Percentiles rank a stretch among this genome's conserved stretches.
These are phyloP conservation scores for Mucor plumbeus DNA, from an alignment of 371 early-diverging fungal species.

Conservation along the genomic window DNA sequence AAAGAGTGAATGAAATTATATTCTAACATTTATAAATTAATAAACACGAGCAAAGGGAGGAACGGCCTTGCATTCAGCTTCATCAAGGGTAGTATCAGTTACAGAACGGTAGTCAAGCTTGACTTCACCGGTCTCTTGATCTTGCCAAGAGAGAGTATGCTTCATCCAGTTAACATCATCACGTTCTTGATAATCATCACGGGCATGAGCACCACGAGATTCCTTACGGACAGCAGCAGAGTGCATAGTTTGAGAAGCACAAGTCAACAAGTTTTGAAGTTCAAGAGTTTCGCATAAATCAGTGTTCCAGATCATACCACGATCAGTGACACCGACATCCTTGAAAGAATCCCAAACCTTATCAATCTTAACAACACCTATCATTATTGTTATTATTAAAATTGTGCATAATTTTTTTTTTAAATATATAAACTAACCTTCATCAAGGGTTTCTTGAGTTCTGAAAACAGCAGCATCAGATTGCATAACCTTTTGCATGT, in stretches of 20 bases:
- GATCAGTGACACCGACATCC: conserved; percentile 90
- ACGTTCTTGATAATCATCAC: conserved; percentile 91
- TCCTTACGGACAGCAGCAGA: conserved; percentile 96
- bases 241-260: conserved; percentile 96
- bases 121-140: conserved; percentile 80
- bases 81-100: conserved; percentile 84
- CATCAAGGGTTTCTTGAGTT: conserved; percentile 89
- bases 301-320: conserved; percentile 98
- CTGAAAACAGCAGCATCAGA: conserved; percentile 97
- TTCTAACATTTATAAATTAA: conserved; percentile 55
- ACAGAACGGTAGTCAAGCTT: conserved; percentile 87
- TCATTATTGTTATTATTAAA: not conserved
- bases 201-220: conserved; percentile 97
- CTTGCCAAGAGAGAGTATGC: conserved; percentile 96
- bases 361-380: conserved; percentile 71
- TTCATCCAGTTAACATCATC: conserved; percentile 98
- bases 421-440: conserved; percentile 54
- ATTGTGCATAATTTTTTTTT: not conserved
- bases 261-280: conserved; percentile 96
- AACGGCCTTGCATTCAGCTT: conserved; percentile 90
- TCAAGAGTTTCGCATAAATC: conserved; percentile 96
- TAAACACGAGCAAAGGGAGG: conserved; percentile 95
- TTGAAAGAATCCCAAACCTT: conserved; percentile 80
- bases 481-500: conserved; percentile 99
- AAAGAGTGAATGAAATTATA: not conserved